These are phyloP conservation scores for Lactarius psammicola DNA, from an alignment of 768 basidiomycete genomes.

Conservation along the genomic window DNA sequence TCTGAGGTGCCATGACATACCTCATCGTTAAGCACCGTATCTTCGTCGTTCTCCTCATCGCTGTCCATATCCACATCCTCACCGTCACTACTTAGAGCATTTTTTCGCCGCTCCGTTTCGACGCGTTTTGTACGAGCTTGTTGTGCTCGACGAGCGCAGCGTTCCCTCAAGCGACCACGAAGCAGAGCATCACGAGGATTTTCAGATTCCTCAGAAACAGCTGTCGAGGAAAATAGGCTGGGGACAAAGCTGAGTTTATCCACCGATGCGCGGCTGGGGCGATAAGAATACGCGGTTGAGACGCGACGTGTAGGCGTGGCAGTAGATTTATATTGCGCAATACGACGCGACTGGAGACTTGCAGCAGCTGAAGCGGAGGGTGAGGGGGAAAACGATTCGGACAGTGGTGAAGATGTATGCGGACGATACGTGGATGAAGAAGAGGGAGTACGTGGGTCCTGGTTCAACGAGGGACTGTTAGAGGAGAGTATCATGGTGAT, in stretches of 20 bases:
- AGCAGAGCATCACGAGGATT: conserved; percentile 28
- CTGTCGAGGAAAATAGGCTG: background rate
- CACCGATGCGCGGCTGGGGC: background rate
- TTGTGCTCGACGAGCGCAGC: conserved; percentile 30
- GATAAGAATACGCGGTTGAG: conserved; percentile 24
- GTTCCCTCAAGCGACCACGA: conserved; percentile 31
- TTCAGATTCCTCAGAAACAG: conserved; percentile 8
- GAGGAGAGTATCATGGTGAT: conserved; percentile 8
- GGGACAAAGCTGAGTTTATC: background rate
- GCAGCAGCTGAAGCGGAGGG: conserved; percentile 14
- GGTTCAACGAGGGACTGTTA: background rate
- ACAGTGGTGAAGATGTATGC: conserved; percentile 26
- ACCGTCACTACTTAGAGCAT: conserved; percentile 30
- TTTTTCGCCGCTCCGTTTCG: conserved; percentile 15
- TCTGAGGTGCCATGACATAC: conserved; percentile 14
- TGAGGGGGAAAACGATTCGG: conserved; percentile 21
- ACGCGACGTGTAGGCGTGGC: conserved; percentile 20
- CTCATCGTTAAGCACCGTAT: conserved; percentile 31
- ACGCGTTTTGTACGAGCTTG: conserved; percentile 28
- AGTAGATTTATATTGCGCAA: conserved; percentile 27
- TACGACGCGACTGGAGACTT: conserved; percentile 25
- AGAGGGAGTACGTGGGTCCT: conserved; percentile 22
- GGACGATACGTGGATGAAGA: conserved; percentile 21
- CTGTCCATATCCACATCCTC: conserved; percentile 28
- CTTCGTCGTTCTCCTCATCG: conserved; percentile 26